Evolutionary conservation across 129 eudicot genomes (phyloP).

Genomic region (Daucus carota): DNA sequence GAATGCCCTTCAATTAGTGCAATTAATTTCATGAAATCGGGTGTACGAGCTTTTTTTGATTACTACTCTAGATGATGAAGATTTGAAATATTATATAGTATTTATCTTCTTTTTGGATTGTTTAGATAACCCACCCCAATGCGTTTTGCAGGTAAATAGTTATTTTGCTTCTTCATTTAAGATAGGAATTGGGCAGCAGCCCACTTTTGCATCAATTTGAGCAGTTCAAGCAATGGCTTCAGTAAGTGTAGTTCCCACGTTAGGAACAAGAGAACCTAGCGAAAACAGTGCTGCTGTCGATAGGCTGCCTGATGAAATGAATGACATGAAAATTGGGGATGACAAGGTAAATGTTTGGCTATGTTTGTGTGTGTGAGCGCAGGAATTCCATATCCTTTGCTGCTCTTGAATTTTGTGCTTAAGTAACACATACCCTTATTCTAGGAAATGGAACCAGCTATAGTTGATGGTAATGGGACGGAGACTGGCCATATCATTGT

Average conservation of each 20-base stretch:
- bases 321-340: slow-evolving; percentile 79
- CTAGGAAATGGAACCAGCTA: slow-evolving; percentile 80
- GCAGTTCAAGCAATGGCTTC: slow-evolving; percentile 44
- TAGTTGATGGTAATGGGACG: slow-evolving; percentile 84
- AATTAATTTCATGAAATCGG: not conserved
- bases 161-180: not conserved
- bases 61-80: not conserved
- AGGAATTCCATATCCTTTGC: not conserved
- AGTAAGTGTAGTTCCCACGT: slow-evolving; percentile 38
- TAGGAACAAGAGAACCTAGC: slow-evolving; percentile 44
- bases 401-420: not conserved
- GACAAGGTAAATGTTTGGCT: slow-evolving; percentile 47
- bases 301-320: slow-evolving; percentile 67
- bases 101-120: not conserved
- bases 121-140: not conserved
- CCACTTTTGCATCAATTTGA: not conserved
- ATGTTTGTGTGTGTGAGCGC: not conserved
- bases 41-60: not conserved
- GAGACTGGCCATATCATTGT: slow-evolving; percentile 94
- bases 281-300: slow-evolving; percentile 43
- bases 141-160: slow-evolving; percentile 3
- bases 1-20: not conserved
- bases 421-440: not conserved
- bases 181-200: not conserved
- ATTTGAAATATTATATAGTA: not conserved